Conservation (phyloP, 2,329 filamentous ascomycete species). For the Acrodontium crateriforme region DNA sequence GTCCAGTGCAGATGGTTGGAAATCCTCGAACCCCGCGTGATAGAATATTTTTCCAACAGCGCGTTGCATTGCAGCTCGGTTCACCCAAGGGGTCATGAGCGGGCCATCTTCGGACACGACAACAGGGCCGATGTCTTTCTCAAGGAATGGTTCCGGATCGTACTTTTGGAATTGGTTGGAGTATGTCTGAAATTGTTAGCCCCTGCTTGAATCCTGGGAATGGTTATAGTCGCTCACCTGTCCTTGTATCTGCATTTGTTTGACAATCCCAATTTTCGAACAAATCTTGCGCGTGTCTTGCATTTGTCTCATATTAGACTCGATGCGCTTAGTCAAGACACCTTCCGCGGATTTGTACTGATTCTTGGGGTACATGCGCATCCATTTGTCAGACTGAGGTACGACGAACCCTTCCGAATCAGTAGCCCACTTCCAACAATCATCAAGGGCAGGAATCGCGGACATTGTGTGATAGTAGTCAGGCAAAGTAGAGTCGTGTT, state of each 20-base stretch:
- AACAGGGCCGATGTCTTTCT: slow-evolving; percentile 75
- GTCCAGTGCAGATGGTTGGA: slow-evolving; percentile 87
- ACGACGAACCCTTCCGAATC: slow-evolving; percentile 81
- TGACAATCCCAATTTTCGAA: slow-evolving; percentile 92
- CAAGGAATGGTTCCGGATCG: slow-evolving; percentile 74
- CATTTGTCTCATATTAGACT: slow-evolving; percentile 85
- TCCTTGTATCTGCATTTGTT: slow-evolving; percentile 97
- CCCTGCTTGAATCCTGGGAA: slow-evolving; percentile 2
- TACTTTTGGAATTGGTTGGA: slow-evolving; percentile 98
- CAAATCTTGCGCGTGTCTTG: slow-evolving; percentile 94
- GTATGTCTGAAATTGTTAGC: slow-evolving; percentile 54
- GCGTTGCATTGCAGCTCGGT: slow-evolving; percentile 71
- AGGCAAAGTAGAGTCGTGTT: slow-evolving; percentile 70
- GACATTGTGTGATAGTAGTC: slow-evolving; percentile 89
- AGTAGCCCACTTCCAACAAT: slow-evolving; percentile 72
- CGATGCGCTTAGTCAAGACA: slow-evolving; percentile 63
- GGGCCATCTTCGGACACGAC: slow-evolving; percentile 81
- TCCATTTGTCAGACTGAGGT: slow-evolving; percentile 72
- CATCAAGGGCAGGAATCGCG: slow-evolving; percentile 69
- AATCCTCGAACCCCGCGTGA: slow-evolving; percentile 90
- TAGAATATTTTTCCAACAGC: slow-evolving; percentile 93
- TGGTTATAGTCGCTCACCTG: slow-evolving; percentile 47
- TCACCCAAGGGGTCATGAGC: slow-evolving; percentile 71
- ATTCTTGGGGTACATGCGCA: slow-evolving; percentile 61
- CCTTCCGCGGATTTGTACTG: slow-evolving; percentile 64